Evolutionary conservation across 2,329 filamentous ascomycete species (phyloP), one percentile per base, ranked within the genome.

Genomic region (Thielaviopsis ethacetica): DNA sequence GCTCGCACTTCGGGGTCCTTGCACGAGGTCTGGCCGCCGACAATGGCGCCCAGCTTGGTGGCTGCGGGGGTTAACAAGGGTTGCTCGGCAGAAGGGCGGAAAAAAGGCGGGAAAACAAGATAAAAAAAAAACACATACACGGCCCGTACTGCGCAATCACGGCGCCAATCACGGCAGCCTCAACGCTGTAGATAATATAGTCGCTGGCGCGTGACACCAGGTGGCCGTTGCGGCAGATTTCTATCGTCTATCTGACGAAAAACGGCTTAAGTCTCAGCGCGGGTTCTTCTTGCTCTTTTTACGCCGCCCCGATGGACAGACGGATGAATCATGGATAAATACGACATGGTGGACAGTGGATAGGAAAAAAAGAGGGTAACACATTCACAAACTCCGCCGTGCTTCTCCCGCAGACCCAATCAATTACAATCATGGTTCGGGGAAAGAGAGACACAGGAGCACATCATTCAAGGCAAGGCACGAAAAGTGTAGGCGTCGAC

Each of bases 181-280:
- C 91, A 71, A 98, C 93, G 72, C 87, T 95, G 79, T 98, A 98
- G 70, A 98, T 90, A 74, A 96, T 95, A 72, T 91, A 97, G 78
- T 97, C 91, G 84, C 91, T 96, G 72, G 85, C 84, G 73, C 93
- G 84, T 66, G 93, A 96, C 66, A 98, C 93, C 71, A 91, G 80
- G 75, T 97, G 91, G 66, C 94, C 94, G 80, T 95, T 95, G 71
- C 82, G 84, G 70, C 91, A 83, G 67, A 98, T 93, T 72, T 87
- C 84, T 76, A 98, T 77, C 76, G 84, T 83, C 65, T 58, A 54
- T 54, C 53, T 17, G 58, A 58, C 91, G 83, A 75, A 66, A 70
- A 66, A 70, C 61, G 68, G 65, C 74, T 38, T 74, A 47, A 58
- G 53, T 61, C 76, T 81, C 77, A 80, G 77, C 73, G 73, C 67